Evolutionary conservation across 352 stramenopile genomes (phyloP).

Genomic region (Phytophthora brassicae): DNA sequence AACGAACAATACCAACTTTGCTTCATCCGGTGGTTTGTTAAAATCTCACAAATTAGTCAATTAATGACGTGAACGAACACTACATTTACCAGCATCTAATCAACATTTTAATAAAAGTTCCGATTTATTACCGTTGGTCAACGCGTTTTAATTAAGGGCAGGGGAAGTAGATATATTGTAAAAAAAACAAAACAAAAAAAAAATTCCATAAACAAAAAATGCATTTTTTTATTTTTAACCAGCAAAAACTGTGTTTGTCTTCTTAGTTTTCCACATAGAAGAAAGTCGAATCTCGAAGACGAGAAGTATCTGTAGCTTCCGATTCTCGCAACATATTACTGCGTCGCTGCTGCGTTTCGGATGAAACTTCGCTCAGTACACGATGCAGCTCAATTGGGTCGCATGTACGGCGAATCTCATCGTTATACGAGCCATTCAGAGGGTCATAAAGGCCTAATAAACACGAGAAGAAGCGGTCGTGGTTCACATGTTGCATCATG

Average conservation of each 20-base stretch:
- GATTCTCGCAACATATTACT: slow-evolving; percentile 47
- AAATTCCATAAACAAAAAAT: too few species aligned
- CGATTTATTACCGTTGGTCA: too few species aligned
- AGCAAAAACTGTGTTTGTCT: slow-evolving; percentile 17
- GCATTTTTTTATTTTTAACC: too few species aligned
- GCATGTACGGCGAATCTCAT: slow-evolving; percentile 66
- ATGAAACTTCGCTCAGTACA: slow-evolving; percentile 77
- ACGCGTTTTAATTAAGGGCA: too few species aligned
- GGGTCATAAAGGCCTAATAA: slow-evolving; percentile 83
- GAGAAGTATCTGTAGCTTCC: slow-evolving; percentile 36
- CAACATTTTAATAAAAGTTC: too few species aligned
- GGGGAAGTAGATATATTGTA: too few species aligned
- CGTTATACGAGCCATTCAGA: slow-evolving; percentile 69
- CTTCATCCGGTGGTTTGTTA: too few species aligned
- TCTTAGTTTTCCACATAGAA: slow-evolving; percentile 65
- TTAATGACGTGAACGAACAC: too few species aligned
- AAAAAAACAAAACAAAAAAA: too few species aligned
- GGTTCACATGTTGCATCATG: slow-evolving; percentile 88
- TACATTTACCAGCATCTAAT: too few species aligned
- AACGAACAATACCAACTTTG: too few species aligned
- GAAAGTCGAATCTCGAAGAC: slow-evolving; percentile 72
- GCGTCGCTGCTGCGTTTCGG: slow-evolving; percentile 52
- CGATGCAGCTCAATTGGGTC: slow-evolving; percentile 68
- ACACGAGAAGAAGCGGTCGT: slow-evolving; percentile 88
- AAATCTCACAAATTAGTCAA: too few species aligned